A percentile compares a stretch with the other conserved stretches of the same genome.
phyloP scores from a whole-genome alignment of 139 green algal genomes.

The Choricystis sp. region DNA sequence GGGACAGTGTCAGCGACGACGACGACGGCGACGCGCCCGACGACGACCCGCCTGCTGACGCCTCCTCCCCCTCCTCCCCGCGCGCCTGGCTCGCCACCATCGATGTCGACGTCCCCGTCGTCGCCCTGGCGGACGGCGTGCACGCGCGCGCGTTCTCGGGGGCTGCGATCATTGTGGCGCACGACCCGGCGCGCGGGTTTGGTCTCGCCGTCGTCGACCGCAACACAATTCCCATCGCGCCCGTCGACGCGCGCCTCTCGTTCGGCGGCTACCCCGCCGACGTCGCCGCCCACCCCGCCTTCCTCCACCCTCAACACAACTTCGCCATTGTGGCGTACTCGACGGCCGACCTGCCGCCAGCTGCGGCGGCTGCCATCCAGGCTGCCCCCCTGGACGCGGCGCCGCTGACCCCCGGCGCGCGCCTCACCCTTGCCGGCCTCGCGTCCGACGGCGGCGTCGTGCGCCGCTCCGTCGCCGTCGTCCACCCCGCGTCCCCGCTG shows the following conservation, averaged over 20 bases:
- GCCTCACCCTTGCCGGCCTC: conserved; percentile 48
- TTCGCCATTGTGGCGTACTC: conserved; percentile 61
- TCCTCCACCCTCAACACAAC: conserved; percentile 78
- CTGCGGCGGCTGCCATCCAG: conserved; percentile 25
- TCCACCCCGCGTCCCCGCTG: conserved; percentile 39
- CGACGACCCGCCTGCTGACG: neutral
- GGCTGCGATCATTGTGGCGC: neutral
- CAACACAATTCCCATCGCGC: conserved; percentile 67
- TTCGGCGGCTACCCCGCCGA: conserved; percentile 75
- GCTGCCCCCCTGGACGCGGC: conserved; percentile 13
- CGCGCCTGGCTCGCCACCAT: conserved; percentile 30
- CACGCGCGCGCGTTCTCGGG: conserved; percentile 33
- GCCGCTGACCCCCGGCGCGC: conserved; percentile 29
- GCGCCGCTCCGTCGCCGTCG: conserved; percentile 49
- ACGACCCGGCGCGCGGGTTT: neutral
- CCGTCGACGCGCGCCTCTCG: conserved; percentile 61
- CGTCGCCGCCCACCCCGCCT: conserved; percentile 40
- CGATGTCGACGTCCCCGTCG: conserved; percentile 65
- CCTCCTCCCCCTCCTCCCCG: conserved; percentile 1
- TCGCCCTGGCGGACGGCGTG: conserved; percentile 73
- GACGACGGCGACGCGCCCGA: neutral
- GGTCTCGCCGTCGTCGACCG: conserved; percentile 68
- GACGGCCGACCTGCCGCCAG: conserved; percentile 29
- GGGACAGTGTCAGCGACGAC: neutral
- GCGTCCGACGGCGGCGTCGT: conserved; percentile 51